Evolutionary conservation across 257 asterid species (phyloP).

Genomic region (Fraxinus quadrangulata): DNA sequence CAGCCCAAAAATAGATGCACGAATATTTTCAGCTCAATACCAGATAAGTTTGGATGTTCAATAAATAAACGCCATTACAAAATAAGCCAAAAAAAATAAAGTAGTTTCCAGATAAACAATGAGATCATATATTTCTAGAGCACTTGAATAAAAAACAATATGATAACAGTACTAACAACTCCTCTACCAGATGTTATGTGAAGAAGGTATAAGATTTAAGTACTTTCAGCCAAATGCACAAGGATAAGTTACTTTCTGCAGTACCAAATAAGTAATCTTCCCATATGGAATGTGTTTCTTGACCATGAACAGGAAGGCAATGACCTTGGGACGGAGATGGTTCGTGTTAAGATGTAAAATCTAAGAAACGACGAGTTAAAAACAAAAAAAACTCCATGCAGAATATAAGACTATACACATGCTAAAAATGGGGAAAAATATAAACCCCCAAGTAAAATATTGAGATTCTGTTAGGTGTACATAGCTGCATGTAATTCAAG

Average conservation of each 20-base stretch:
- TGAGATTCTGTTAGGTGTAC: slow-evolving; percentile 28
- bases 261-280: slow-evolving; percentile 16
- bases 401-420: slow-evolving; percentile 32
- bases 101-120: slow-evolving; percentile 38
- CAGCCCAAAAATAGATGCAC: neutral
- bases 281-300: slow-evolving; percentile 20
- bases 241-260: slow-evolving; percentile 8
- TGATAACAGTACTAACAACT: too few relatives aligned
- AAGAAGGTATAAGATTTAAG: slow-evolving; percentile 1
- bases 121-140: slow-evolving; percentile 31
- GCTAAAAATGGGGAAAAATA: slow-evolving; percentile 14
- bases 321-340: neutral
- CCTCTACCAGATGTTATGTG: slow-evolving; percentile 8
- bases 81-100: slow-evolving; percentile 25
- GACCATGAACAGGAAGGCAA: neutral
- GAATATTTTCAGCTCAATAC: slow-evolving; percentile 8
- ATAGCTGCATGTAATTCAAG: slow-evolving; percentile 27
- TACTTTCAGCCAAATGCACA: slow-evolving; percentile 9
- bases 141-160: neutral
- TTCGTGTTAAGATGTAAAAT: neutral
- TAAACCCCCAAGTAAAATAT: slow-evolving; percentile 17
- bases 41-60: neutral
- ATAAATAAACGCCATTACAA: slow-evolving; percentile 15
- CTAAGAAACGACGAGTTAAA: slow-evolving; percentile 1
- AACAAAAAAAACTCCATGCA: slow-evolving; percentile 26